Percentiles rank a stretch among this genome's conserved stretches.
Evolutionary conservation across 352 stramenopile genomes (phyloP).

Genomic region (Labyrinthula sp.): DNA sequence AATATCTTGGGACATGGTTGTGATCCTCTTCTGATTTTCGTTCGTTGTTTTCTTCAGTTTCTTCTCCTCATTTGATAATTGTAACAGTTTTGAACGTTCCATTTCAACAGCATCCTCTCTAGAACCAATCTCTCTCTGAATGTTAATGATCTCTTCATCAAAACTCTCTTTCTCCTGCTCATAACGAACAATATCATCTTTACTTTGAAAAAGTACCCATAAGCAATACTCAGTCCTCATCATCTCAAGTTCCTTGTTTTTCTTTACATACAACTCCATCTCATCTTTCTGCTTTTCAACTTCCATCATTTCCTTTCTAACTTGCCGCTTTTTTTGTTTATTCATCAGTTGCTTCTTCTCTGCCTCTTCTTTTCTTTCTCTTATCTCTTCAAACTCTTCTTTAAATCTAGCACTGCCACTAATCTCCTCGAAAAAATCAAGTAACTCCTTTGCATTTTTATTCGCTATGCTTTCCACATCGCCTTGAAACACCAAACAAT

Average conservation of each 20-base stretch:
- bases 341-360: slow-evolving; percentile 76
- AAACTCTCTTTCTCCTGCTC: slow-evolving; percentile 48
- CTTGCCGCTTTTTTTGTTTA: slow-evolving; percentile 82
- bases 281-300: slow-evolving; percentile 82
- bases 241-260: slow-evolving; percentile 44
- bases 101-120: no score
- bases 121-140: slow-evolving; percentile 14
- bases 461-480: slow-evolving; percentile 91
- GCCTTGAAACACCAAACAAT: slow-evolving; percentile 98
- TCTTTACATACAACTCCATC: slow-evolving; percentile 53
- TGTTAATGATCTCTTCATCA: slow-evolving; percentile 34
- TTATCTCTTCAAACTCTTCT: slow-evolving; percentile 51
- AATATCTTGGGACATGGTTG: no score
- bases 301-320: slow-evolving; percentile 62
- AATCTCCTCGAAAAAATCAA: slow-evolving; percentile 86
- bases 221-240: slow-evolving; percentile 72
- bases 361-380: slow-evolving; percentile 66
- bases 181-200: slow-evolving; percentile 57
- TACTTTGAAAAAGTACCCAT: slow-evolving; percentile 81
- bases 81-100: no score
- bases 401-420: slow-evolving; percentile 33
- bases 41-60: no score
- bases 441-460: slow-evolving; percentile 80
- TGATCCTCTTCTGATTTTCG: no score
- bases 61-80: no score